Conservation (phyloP, 768 basidiomycete genomes). For the Sutorius australiensis region DNA sequence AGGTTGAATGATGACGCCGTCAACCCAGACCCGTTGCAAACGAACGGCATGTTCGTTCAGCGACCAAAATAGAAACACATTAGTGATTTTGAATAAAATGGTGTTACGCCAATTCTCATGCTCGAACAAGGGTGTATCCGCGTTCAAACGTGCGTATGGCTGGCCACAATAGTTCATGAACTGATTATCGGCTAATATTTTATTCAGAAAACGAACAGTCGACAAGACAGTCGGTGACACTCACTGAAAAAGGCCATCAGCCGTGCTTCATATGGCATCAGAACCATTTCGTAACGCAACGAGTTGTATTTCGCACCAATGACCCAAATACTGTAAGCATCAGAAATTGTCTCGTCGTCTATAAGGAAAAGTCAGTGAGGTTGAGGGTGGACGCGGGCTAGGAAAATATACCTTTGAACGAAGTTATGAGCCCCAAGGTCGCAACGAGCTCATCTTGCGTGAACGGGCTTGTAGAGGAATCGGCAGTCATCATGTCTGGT, state of each 20-base stretch:
- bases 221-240: not conserved
- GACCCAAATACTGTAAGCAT: constrained; percentile 10
- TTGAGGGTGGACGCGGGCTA: not conserved
- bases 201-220: not conserved
- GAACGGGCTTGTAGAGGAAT: constrained; percentile 20
- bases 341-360: not conserved
- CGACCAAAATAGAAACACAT: constrained; percentile 1
- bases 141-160: constrained; percentile 9
- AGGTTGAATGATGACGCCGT: constrained; percentile 5
- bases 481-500: constrained; percentile 14
- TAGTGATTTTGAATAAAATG: not conserved
- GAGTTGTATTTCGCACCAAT: constrained; percentile 4
- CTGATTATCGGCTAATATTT: constrained; percentile 9
- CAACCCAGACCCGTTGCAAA: constrained; percentile 14
- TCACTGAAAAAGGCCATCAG: constrained; percentile 12
- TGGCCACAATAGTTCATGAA: constrained; percentile 16
- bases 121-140: constrained; percentile 6
- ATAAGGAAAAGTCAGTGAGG: not conserved
- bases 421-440: constrained; percentile 11
- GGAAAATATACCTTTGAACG: constrained; percentile 6
- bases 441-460: constrained; percentile 12
- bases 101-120: constrained; percentile 5
- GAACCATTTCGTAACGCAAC: not conserved
- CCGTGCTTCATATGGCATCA: constrained; percentile 10
- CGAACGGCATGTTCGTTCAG: constrained; percentile 10